A percentile compares a stretch with the other conserved stretches of the same genome.
These are phyloP conservation scores for Daldinia decipiens DNA, from an alignment of 495 filamentous ascomycete species.

Conservation along the genomic window DNA sequence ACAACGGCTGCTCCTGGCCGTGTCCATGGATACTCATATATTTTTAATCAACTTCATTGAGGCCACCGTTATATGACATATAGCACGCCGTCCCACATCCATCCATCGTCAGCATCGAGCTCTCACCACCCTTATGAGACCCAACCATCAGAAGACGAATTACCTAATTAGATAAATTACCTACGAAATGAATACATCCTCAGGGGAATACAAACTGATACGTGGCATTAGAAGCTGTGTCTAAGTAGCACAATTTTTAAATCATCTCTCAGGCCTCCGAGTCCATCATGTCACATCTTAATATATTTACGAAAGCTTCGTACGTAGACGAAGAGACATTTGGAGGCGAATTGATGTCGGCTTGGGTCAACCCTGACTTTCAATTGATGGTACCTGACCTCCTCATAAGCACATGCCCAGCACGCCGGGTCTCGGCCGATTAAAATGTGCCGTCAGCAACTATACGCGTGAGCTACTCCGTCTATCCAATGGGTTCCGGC, in stretches of 20 bases:
- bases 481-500: conserved; percentile 6
- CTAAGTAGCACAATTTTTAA: conserved; percentile 19
- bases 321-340: conserved; percentile 22
- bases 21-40: not conserved
- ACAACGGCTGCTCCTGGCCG: not conserved
- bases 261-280: conserved; percentile 4
- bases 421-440: conserved; percentile 31
- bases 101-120: not conserved
- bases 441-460: conserved; percentile 26
- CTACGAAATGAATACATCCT: conserved; percentile 2
- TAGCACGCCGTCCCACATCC: not conserved
- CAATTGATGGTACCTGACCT: not conserved
- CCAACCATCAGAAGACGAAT: not conserved
- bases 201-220: conserved; percentile 3
- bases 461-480: conserved; percentile 23
- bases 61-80: not conserved
- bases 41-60: not conserved
- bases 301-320: not conserved
- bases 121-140: not conserved
- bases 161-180: not conserved
- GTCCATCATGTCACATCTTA: conserved; percentile 30
- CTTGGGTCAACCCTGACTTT: conserved; percentile 14
- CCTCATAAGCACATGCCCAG: conserved; percentile 9
- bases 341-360: conserved; percentile 24
- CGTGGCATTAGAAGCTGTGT: conserved; percentile 27